Base-by-base conservation (phyloP, 176 grass and related monocot genomes). In the Guadua angustifolia region DNA sequence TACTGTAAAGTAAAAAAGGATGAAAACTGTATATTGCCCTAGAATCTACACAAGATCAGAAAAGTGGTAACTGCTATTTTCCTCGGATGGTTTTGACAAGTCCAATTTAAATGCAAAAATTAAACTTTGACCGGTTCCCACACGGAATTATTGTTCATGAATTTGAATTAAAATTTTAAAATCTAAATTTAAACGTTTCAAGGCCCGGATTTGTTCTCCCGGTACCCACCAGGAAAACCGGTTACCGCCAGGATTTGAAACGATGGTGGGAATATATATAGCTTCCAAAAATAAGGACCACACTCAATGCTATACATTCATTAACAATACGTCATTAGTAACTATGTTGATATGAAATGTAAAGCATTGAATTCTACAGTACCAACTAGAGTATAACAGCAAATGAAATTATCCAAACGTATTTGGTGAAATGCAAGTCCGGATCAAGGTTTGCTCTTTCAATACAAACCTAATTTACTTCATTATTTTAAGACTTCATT, bases 381-480 rank as follows among this genome's bases (percentile, higher is more conserved):
- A 26, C 2, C 25, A 82, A 56, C 42, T 69, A 85, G 14, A 86
- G 9, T 66, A 55, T 77, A 45, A n/a, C 13, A 70, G 45, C 77
- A 52, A 74, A 83, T 74, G 44, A 73, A 64, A 83, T 62, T 13
- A 72, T 47, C 35, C 32, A 77, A 78, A 64, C 59, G 57, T 57
- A 75, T 64, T 64, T 46, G 6, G 24, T 44, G 6, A 53, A 66
- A 61, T 38, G 21, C 24, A 66, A 69, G 58, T 57, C 14, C 74
- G 49, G 14, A n/a, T 22, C 29, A 58, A 59, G 29, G 70, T 75
- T 87, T 68, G 24, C 9, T 66, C 35, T 24, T 79, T 71, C 19
- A 55, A 36, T 66, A 32, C 35, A 24, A 75, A 51, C 8, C 18
- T 21, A 42, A n/a, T 29, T 64, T 36, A 63, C 36, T 79, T 38